These are phyloP conservation scores for Geotrichum europaeum DNA, from an alignment of 1,139 yeast genomes.

Conservation along the genomic window DNA sequence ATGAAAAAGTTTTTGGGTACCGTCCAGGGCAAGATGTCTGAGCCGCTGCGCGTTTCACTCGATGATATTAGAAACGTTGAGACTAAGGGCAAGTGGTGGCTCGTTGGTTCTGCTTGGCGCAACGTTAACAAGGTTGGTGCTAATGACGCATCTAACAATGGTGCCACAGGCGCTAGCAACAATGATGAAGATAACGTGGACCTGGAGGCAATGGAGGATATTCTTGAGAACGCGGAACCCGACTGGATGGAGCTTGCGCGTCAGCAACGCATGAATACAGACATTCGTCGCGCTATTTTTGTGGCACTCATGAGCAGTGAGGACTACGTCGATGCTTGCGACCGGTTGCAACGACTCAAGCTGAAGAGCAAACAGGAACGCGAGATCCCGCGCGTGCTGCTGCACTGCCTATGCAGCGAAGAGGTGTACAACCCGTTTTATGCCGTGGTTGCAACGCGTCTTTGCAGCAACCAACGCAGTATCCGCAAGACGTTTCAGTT, in stretches of 20 bases:
- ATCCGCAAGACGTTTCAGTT: constrained; percentile 83
- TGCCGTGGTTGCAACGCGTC: constrained; percentile 67
- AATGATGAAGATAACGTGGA: constrained; percentile 24
- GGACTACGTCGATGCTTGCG: constrained; percentile 82
- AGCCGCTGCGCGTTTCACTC: constrained; percentile 78
- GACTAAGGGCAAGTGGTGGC: constrained; percentile 95
- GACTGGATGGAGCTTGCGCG: constrained; percentile 87
- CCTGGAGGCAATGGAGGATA: constrained; percentile 42
- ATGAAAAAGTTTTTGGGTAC: constrained; percentile 64
- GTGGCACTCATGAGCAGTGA: constrained; percentile 92
- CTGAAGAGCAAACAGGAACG: constrained; percentile 78
- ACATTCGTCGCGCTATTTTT: constrained; percentile 86
- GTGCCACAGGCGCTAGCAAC: background rate
- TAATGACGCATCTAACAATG: background rate
- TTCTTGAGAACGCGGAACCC: constrained; percentile 65
- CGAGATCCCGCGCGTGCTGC: constrained; percentile 77
- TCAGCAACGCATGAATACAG: constrained; percentile 90
- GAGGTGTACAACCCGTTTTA: constrained; percentile 87
- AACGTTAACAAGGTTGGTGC: constrained; percentile 31
- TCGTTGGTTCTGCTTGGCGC: constrained; percentile 96
- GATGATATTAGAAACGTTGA: constrained; percentile 74
- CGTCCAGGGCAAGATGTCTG: constrained; percentile 41
- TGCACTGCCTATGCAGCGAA: constrained; percentile 84
- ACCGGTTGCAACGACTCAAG: constrained; percentile 71
- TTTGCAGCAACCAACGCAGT: constrained; percentile 62